These are phyloP conservation scores for Phytophthora cactorum DNA, from an alignment of 352 stramenopile species.

Conservation along the genomic window DNA sequence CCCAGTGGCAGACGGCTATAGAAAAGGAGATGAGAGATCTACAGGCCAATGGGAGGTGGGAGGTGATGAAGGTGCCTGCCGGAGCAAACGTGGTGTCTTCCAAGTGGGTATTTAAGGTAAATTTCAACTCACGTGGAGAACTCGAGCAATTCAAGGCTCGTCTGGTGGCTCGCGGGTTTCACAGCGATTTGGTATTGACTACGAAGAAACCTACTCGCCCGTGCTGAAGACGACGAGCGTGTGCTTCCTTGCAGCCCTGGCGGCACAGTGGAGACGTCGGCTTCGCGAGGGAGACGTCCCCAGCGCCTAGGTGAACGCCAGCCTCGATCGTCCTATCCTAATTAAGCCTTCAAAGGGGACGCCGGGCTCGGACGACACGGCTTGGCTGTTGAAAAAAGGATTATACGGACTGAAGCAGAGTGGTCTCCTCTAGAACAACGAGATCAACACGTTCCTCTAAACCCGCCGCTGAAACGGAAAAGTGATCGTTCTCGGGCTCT, in stretches of 20 bases:
- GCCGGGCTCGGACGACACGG: not conserved
- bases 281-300: not conserved
- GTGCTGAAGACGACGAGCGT: conserved; percentile 15
- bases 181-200: conserved; percentile 38
- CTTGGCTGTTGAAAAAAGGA: not conserved
- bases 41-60: not conserved
- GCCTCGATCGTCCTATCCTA: not conserved
- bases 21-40: not conserved
- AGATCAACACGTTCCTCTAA: not conserved
- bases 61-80: not conserved
- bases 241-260: not conserved
- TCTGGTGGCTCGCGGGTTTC: conserved; percentile 13
- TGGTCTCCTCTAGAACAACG: not conserved
- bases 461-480: too few species aligned
- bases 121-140: conserved; percentile 22
- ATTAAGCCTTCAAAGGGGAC: conserved; percentile 1
- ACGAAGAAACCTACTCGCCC: conserved; percentile 13
- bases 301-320: not conserved
- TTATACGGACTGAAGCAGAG: not conserved
- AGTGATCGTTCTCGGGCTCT: too few species aligned
- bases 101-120: conserved; percentile 41
- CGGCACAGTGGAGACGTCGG: not conserved
- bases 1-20: not conserved
- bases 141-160: conserved; percentile 32
- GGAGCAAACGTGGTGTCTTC: not conserved